Evolutionary conservation across 352 stramenopile genomes (phyloP).

Genomic region (Phytophthora pisi): DNA sequence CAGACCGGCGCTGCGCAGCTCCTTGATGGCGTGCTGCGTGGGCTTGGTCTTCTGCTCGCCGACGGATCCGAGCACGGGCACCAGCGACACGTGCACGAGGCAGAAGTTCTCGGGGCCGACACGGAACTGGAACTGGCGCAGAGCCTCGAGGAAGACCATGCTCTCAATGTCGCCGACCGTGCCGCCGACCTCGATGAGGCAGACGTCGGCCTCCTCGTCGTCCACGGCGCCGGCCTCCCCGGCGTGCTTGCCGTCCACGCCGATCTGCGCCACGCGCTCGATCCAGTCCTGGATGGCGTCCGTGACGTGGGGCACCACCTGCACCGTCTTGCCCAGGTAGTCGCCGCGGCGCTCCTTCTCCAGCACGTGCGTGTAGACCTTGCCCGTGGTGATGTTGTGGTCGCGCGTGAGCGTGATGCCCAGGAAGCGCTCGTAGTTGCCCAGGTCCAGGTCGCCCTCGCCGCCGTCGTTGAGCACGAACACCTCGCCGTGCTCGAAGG

Average conservation of each 20-base stretch:
- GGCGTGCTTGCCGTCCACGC: constrained; percentile 87
- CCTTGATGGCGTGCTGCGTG: constrained; percentile 99
- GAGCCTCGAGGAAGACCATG: constrained; percentile 99
- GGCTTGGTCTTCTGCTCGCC: constrained; percentile 99
- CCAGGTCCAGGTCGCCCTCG: constrained; percentile 97
- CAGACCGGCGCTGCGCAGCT: constrained; percentile 96
- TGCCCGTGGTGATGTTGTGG: constrained; percentile 99
- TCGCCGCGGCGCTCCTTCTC: constrained; percentile 95
- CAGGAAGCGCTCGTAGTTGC: constrained; percentile 99
- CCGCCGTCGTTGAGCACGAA: constrained; percentile 98
- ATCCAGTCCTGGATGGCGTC: constrained; percentile 98
- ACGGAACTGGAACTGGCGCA: constrained; percentile 99
- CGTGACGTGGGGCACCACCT: constrained; percentile 97
- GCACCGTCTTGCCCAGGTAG: constrained; percentile 99
- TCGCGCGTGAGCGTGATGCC: constrained; percentile 95
- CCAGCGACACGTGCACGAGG: constrained; percentile 98
- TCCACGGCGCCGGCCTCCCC: constrained; percentile 26
- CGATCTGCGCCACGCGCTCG: constrained; percentile 95
- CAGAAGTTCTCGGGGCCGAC: constrained; percentile 98
- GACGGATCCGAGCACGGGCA: constrained; percentile 98
- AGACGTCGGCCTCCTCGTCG: constrained; percentile 93
- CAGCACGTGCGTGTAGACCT: constrained; percentile 97
- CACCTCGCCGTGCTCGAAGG: constrained; percentile 96
- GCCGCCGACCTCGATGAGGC: constrained; percentile 99
- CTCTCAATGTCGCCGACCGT: constrained; percentile 99